Evolutionary conservation across 164 flowering plant genomes (phyloP).

Genomic region (Piper betle): DNA sequence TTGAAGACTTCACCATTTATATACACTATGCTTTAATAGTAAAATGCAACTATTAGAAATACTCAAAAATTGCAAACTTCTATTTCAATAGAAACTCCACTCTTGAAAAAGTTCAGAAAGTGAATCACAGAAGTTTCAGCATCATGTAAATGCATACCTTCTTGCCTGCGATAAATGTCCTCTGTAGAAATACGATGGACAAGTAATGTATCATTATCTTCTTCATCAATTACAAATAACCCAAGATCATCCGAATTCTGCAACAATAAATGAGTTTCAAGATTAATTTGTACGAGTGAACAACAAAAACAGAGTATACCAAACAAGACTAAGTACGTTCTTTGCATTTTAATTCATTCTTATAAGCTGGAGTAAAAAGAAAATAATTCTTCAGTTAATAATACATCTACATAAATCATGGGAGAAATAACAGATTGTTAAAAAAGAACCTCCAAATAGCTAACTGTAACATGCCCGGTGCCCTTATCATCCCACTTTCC

Average conservation of each 20-base stretch:
- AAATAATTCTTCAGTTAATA: not conserved
- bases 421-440: not conserved
- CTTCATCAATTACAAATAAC: conserved; percentile 80
- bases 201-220: conserved; percentile 79
- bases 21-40: no score
- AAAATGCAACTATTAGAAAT: no score
- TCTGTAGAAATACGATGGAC: conserved; percentile 68
- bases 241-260: conserved; percentile 86
- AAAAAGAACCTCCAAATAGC: conserved; percentile 51
- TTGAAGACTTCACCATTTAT: no score
- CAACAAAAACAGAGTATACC: no score
- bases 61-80: no score
- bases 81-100: not conserved
- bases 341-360: no score
- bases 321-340: no score
- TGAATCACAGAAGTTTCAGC: not conserved
- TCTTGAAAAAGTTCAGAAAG: not conserved
- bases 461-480: conserved; percentile 89
- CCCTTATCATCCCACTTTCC: conserved; percentile 99
- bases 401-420: not conserved
- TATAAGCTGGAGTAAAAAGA: not conserved
- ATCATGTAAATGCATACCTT: conserved; percentile 34
- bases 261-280: conserved; percentile 1
- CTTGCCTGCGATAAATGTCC: conserved; percentile 92
- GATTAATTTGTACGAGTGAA: not conserved